Evolutionary conservation across 2,329 filamentous ascomycete genomes (phyloP).

Genomic region (Aspergillus oerlinghausenensis): DNA sequence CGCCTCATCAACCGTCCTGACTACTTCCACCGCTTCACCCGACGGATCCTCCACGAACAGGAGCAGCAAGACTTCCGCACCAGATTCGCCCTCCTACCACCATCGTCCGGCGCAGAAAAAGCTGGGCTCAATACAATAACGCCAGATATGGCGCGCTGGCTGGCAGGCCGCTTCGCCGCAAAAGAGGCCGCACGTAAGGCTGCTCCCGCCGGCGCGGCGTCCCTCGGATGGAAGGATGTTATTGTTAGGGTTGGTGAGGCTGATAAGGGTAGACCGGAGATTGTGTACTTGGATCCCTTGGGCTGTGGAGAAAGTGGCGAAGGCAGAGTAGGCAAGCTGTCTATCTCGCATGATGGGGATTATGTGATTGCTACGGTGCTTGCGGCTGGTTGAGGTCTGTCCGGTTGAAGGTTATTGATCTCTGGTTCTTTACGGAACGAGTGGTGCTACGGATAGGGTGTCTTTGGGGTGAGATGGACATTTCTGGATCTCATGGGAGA

Average conservation of each 20-base stretch:
- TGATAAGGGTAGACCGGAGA: constrained; percentile 30
- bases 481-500: neutral
- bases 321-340: constrained; percentile 59
- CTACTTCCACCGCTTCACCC: constrained; percentile 34
- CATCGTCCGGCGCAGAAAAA: neutral
- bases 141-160: constrained; percentile 38
- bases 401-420: neutral
- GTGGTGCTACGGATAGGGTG: neutral
- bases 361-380: constrained; percentile 58
- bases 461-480: neutral
- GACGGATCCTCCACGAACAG: constrained; percentile 37
- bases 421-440: neutral
- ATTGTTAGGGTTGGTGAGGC: constrained; percentile 32
- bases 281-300: constrained; percentile 28
- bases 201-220: constrained; percentile 49
- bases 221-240: constrained; percentile 60
- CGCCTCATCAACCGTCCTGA: constrained; percentile 49
- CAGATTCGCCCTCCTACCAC: constrained; percentile 24
- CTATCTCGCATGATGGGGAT: constrained; percentile 82
- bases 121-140: constrained; percentile 7
- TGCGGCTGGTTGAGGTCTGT: constrained; percentile 26
- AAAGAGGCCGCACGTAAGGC: constrained; percentile 75
- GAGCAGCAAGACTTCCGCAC: constrained; percentile 36
- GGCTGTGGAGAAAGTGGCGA: neutral
- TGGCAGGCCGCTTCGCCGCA: constrained; percentile 59